Evolutionary conservation across 805 yeast species (phyloP), one percentile per base, ranked within the genome.

Genomic region (Wickerhamiella sorbophila): DNA sequence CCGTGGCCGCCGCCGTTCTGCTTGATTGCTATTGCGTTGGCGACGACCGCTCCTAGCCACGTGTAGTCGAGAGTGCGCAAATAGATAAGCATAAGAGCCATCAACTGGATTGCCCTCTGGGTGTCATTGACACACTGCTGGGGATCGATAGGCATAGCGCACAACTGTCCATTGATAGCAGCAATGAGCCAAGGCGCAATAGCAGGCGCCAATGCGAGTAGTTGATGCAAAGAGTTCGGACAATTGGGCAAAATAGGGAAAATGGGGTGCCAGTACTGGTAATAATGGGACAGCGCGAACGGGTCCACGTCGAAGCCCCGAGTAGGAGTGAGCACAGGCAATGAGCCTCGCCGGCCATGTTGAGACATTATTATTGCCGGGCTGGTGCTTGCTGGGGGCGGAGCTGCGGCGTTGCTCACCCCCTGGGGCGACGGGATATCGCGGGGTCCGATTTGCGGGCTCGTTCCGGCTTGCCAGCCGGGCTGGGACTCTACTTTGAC

Each of bases 1-100:
- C 17, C 26, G 37, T 43, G 41, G n/a, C 41, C 36, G 2, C 21
- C 31, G 22, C 19, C 19, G 3, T 15, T 16, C n/a, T 18, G 12
- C 9, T 22, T 21, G 5, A 52, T 38, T n/a, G 49, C 41, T 10
- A 48, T 38, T 29, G 48, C 52, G 21, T 44, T 46, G 15, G 54
- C 56, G n/a, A 61, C 53, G 4, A 64, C 62, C 5, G 64, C 52
- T 2, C 65, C 65, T 6, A 64, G 52, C 60, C 63, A 59, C 26
- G 51, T 44, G 15, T 49, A 49, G 29, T 54, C 62, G 10, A 52
- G 49, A 15, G 58, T 52, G 43, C 50, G 56, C 41, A 52, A 53
- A 40, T 52, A 63, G 49, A 58, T 52, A 31, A 63, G 49, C 33
- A 60, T 45, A 40, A 57, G 45, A 10, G 63, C 52, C 53, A 60